Percentiles rank a stretch among this genome's conserved stretches.
These are phyloP conservation scores for Balakata baccata DNA, from an alignment of 345 rosid species.

Conservation along the genomic window DNA sequence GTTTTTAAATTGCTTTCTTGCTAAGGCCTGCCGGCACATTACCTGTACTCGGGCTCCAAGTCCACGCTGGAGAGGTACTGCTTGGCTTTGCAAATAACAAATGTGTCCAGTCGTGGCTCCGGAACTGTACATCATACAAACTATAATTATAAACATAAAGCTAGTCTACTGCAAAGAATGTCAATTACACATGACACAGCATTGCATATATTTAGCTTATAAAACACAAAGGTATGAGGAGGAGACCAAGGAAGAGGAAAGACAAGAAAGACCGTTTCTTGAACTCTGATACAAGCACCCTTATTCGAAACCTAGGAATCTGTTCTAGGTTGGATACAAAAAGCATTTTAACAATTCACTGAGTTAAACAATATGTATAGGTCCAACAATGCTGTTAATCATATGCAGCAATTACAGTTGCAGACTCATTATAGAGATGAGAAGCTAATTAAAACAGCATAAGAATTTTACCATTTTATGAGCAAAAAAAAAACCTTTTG, in stretches of 20 bases:
- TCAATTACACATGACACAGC: not conserved
- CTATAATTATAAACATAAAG: not conserved
- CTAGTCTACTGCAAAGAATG: not conserved
- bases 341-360: no score
- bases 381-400: no score
- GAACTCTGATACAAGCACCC: no score
- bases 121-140: slow-evolving; percentile 41
- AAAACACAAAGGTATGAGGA: no score
- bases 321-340: no score
- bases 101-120: slow-evolving; percentile 60
- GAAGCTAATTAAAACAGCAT: not conserved
- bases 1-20: not conserved
- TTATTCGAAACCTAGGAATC: no score
- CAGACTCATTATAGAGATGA: no score
- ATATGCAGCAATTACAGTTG: no score
- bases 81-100: slow-evolving; percentile 65
- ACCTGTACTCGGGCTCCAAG: slow-evolving; percentile 38
- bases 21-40: not conserved
- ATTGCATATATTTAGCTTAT: no score
- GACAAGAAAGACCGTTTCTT: no score
- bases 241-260: no score
- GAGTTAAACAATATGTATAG: no score
- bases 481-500: not conserved
- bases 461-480: not conserved
- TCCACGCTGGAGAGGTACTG: slow-evolving; percentile 42